Conservation (phyloP, 371 early-diverging fungal genomes). For the Mortierella sp. region DNA sequence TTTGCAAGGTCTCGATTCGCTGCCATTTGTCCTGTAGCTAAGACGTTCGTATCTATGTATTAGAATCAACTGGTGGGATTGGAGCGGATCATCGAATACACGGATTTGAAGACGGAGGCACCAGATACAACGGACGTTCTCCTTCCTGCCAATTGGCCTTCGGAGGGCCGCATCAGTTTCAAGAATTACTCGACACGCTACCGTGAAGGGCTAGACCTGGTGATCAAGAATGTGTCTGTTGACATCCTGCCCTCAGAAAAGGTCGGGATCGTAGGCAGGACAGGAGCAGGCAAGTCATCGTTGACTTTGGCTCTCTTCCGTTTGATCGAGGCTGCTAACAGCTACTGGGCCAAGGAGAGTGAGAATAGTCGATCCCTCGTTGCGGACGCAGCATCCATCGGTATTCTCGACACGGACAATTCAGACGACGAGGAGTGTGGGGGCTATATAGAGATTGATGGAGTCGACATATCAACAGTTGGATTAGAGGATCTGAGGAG, state of each 20-base stretch:
- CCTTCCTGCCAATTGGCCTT: slow-evolving; percentile 77
- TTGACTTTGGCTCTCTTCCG: slow-evolving; percentile 90
- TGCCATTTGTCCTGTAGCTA: too few species aligned
- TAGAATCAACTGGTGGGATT: slow-evolving; percentile 41
- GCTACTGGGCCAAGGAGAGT: slow-evolving; percentile 47
- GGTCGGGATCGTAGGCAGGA: slow-evolving; percentile 91
- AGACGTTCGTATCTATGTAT: slow-evolving; percentile 60
- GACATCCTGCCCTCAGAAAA: slow-evolving; percentile 76
- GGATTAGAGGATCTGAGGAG: slow-evolving; percentile 83
- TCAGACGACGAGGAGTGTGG: slow-evolving; percentile 21
- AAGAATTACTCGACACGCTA: slow-evolving; percentile 72
- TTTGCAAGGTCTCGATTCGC: neutral
- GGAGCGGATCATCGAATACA: slow-evolving; percentile 64
- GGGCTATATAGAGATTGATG: slow-evolving; percentile 71
- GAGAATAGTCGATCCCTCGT: neutral
- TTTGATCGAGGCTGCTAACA: slow-evolving; percentile 83
- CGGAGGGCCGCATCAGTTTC: slow-evolving; percentile 74
- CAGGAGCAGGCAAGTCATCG: slow-evolving; percentile 93
- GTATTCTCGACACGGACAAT: too few species aligned
- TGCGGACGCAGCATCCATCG: neutral
- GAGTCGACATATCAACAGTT: slow-evolving; percentile 82
- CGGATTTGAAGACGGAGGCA: slow-evolving; percentile 84
- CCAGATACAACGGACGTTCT: slow-evolving; percentile 74
- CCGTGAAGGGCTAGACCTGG: slow-evolving; percentile 71
- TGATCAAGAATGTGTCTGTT: slow-evolving; percentile 70